Evolutionary conservation across 345 rosid species (phyloP), one percentile per base, ranked within the genome.

Genomic region (Salix viminalis): DNA sequence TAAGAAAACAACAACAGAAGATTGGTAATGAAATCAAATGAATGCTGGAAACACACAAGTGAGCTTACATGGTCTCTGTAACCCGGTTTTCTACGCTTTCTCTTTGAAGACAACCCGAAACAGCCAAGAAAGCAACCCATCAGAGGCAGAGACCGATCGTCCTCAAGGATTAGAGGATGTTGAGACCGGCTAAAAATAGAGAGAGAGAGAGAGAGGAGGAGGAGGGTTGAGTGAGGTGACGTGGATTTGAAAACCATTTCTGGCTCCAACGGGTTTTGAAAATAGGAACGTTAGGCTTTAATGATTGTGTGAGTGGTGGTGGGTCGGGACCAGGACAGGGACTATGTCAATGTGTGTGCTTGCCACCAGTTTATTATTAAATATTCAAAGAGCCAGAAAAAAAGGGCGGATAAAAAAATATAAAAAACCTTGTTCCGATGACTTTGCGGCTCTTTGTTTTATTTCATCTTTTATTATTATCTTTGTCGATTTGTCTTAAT

Each of bases 211-310:
- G 34, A 1, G 26, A 26, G n/a, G 48, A 72, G 52, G 34, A 34
- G 65, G n/a, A 36, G 41, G 52, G 39, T 4, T 46, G 58, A 23
- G n/a, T 3, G 36, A n/a, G 44, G n/a, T 72, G 58, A 0, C 6
- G 48, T n/a, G 23, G 16, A 24, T 26, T 36, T 69, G 71, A 61
- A 58, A 65, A 39, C 42, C 46, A 14, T 61, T 54, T 60, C 71
- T 73, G 87, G 86, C 89, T 84, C 90, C 86, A 88, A 79, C 77
- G 85, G 89, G 8, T 83, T 88, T 85, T 76, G 87, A 84, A 91
- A 91, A 89, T 86, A 84, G 83, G 92, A 91, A 89, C 93, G 96
- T 91, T 91, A 85, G 91, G 66, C 37, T 82, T 80, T 81, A 87
- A 80, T 83, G 75, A 84, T 81, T 74, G 42, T n/a, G 23, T 60